Conservation (phyloP, 306 rosid genomes). For the Neltuma alba region DNA sequence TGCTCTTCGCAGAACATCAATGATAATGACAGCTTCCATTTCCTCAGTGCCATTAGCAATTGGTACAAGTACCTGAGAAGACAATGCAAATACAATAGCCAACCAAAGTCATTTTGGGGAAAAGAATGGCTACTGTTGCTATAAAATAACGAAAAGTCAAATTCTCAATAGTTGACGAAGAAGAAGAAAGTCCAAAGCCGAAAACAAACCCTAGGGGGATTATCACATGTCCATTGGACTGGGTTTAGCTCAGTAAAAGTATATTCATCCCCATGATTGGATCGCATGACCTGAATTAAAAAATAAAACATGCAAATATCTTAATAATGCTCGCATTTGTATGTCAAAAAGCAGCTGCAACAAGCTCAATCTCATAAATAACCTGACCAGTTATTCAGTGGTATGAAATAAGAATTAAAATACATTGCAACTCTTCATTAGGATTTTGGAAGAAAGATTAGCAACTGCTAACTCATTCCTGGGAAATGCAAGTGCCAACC, state of each 20-base stretch:
- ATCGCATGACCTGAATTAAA: constrained; percentile 63
- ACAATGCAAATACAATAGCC: constrained; percentile 31
- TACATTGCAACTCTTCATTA: background rate
- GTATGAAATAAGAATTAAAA: background rate
- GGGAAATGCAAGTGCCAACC: background rate
- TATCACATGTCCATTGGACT: constrained; percentile 67
- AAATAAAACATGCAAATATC: background rate
- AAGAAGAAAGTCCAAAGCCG: constrained; percentile 14
- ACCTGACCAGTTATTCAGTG: background rate
- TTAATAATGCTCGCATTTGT: constrained; percentile 11
- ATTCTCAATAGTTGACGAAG: background rate
- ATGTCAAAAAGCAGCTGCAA: constrained; percentile 4
- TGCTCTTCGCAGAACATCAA: constrained; percentile 80
- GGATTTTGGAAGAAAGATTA: background rate
- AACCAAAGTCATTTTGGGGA: background rate
- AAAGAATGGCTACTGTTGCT: background rate
- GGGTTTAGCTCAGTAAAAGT: constrained; percentile 72
- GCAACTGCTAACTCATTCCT: background rate
- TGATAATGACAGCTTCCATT: constrained; percentile 88
- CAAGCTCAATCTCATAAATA: constrained; percentile 11
- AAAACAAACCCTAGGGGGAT: constrained; percentile 70
- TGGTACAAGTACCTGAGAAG: constrained; percentile 85
- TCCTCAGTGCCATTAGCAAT: constrained; percentile 89
- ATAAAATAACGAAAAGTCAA: background rate
- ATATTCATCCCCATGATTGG: constrained; percentile 74